Conservation (phyloP, 371 early-diverging fungal genomes). For the Globomyces sp. region DNA sequence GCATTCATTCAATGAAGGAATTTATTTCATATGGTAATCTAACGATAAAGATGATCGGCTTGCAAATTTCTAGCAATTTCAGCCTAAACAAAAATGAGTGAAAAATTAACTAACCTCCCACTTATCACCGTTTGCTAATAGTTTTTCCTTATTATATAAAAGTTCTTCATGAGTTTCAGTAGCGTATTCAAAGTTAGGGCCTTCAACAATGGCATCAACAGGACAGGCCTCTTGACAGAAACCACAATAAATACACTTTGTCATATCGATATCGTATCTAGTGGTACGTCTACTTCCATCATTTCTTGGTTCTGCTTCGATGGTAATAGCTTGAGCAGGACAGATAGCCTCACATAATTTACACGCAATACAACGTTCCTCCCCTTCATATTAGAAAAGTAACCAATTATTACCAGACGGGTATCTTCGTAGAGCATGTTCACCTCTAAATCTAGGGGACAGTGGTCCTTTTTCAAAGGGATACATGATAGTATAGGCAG, state of each 20-base stretch:
- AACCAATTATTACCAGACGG: constrained; percentile 71
- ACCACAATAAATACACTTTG: constrained; percentile 89
- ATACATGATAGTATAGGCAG: constrained; percentile 95
- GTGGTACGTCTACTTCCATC: constrained; percentile 96
- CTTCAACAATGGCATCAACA: constrained; percentile 97
- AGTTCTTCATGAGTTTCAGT: constrained; percentile 92
- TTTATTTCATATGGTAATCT: constrained; percentile 10
- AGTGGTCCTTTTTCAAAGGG: constrained; percentile 95
- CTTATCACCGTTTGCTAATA: constrained; percentile 96
- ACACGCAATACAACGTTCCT: constrained; percentile 98
- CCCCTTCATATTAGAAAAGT: constrained; percentile 58
- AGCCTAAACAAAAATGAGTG: constrained; percentile 19
- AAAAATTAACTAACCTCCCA: constrained; percentile 70
- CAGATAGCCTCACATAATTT: constrained; percentile 98
- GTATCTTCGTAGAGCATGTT: constrained; percentile 95
- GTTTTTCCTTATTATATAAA: constrained; percentile 97
- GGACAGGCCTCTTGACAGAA: constrained; percentile 97
- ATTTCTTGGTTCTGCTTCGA: constrained; percentile 95
- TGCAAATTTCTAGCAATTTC: constrained; percentile 60
- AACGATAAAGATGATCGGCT: constrained; percentile 68
- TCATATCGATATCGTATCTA: constrained; percentile 98
- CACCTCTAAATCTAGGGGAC: constrained; percentile 94
- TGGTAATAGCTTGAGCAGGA: constrained; percentile 98
- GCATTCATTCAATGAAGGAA: constrained; percentile 6
- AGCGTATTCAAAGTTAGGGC: constrained; percentile 95